Conservation (phyloP, 2,329 filamentous ascomycete species). For the Stachybotrys chartarum region DNA sequence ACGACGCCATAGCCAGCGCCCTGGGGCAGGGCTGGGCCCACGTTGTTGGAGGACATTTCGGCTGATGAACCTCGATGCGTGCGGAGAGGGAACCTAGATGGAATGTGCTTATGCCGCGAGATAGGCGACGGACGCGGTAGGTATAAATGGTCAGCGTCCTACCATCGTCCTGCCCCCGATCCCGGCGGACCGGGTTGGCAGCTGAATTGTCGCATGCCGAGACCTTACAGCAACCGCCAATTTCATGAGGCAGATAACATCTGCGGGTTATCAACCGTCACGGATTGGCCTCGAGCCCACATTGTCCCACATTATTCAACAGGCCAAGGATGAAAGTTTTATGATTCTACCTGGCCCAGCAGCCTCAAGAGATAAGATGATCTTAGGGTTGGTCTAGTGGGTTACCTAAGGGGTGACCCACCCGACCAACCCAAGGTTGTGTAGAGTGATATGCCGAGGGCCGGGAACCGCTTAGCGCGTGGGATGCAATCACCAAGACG, state of each 20-base stretch:
- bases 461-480: too few species aligned
- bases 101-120: not conserved
- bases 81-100: not conserved
- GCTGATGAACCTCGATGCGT: not conserved
- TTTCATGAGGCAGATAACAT: not conserved
- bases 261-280: not conserved
- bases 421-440: too few species aligned
- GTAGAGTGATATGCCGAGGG: too few species aligned
- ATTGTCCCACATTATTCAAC: not conserved
- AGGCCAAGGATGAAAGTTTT: not conserved
- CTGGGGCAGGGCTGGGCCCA: conserved; percentile 26
- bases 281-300: not conserved
- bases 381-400: too few species aligned
- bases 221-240: not conserved
- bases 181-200: not conserved
- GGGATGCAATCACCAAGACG: too few species aligned
- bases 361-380: too few species aligned
- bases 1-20: conserved; percentile 74
- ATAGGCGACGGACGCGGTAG: not conserved
- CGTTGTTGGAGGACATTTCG: not conserved
- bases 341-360: not conserved
- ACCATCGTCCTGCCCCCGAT: not conserved
- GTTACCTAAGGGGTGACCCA: too few species aligned
- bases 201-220: not conserved
- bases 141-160: not conserved